Base-by-base conservation (phyloP, 2,329 filamentous ascomycete species). In the Alternaria panax region DNA sequence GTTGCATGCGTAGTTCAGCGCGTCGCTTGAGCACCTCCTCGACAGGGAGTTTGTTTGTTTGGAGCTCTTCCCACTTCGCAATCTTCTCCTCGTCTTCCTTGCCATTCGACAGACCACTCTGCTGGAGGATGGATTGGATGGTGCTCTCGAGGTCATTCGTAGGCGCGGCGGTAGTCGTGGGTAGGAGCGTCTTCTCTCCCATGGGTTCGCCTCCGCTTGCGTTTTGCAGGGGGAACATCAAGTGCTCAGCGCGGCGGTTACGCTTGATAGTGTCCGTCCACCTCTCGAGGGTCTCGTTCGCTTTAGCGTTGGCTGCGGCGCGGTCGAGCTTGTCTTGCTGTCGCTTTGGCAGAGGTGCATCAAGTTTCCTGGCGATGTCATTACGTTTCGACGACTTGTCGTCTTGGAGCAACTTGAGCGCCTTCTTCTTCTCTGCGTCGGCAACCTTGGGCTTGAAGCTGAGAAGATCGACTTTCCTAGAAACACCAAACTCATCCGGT, bases 181-280 rank as follows among this genome's bases (percentile, higher is more conserved):
- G 87, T 3, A 91, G 79, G 6, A 92, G 87, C 36, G 86, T 84
- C 40, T 91, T 86, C 71, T 89, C 87, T 22, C 85, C 87, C 43
- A 84, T 76, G 11, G 82, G 78, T 20, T 88, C 87, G 27, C 84
- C 84, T 54, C 85, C 87, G 59, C 88, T 87, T 38, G 89, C 90
- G 70, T 92, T 90, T 3, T 90, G 86, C 0, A 98, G 84, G 5
- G 95, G 95, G 72, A 99, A 99, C 20, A 89, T 84, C 12, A 99
- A 83, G 76, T 97, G 92, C 64, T 98, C 95, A 1, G 94, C 93
- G 68, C 92, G 87, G 60, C 95, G 90, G 78, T 97, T 97, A 30
- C 92, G 88, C 80, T 97, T 96, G 72, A 99, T 93, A 0, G 95
- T 98, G 61, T 97, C 94, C 30, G 90, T 90, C 95, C 95, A 99